Conservation (phyloP, 2,329 filamentous ascomycete species). For the Lachnellula willkommii region DNA sequence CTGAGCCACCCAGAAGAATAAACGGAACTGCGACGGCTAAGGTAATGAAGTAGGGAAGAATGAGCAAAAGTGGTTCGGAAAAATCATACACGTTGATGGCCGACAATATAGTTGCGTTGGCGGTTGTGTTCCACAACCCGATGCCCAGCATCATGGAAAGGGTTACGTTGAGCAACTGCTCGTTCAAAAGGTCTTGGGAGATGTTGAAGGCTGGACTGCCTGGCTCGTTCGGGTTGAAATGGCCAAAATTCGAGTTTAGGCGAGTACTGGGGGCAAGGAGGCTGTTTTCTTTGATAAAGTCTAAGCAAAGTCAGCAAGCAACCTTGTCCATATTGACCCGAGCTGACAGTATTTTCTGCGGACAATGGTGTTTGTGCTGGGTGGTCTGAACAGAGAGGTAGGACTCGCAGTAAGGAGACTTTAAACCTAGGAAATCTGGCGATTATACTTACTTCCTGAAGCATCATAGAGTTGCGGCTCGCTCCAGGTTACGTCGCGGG, state of each 20-base stretch:
- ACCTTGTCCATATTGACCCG: too few species aligned
- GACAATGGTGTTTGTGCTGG: too few species aligned
- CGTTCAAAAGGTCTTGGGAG: slow-evolving; percentile 14
- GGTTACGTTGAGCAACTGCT: slow-evolving; percentile 20
- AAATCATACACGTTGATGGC: slow-evolving; percentile 20
- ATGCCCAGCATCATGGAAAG: slow-evolving; percentile 13
- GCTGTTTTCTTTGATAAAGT: not conserved
- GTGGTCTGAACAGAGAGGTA: too few species aligned
- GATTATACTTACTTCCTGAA: too few species aligned
- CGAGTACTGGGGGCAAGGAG: not conserved
- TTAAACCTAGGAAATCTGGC: too few species aligned
- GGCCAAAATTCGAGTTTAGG: not conserved
- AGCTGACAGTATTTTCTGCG: too few species aligned
- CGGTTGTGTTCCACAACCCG: slow-evolving; percentile 10
- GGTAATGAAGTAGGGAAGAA: slow-evolving; percentile 22
- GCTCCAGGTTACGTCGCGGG: not conserved
- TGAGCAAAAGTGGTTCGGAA: slow-evolving; percentile 15
- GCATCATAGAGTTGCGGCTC: too few species aligned
- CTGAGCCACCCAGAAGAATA: slow-evolving; percentile 11
- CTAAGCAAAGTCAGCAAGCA: not conserved
- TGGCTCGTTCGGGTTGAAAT: not conserved
- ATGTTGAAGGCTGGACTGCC: not conserved
- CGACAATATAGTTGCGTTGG: slow-evolving; percentile 9
- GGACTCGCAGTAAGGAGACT: too few species aligned
- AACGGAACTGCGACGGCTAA: slow-evolving; percentile 15